Evolutionary conservation across 1,284 basidiomycete genomes (phyloP).

Genomic region (Lentinus polychrous): DNA sequence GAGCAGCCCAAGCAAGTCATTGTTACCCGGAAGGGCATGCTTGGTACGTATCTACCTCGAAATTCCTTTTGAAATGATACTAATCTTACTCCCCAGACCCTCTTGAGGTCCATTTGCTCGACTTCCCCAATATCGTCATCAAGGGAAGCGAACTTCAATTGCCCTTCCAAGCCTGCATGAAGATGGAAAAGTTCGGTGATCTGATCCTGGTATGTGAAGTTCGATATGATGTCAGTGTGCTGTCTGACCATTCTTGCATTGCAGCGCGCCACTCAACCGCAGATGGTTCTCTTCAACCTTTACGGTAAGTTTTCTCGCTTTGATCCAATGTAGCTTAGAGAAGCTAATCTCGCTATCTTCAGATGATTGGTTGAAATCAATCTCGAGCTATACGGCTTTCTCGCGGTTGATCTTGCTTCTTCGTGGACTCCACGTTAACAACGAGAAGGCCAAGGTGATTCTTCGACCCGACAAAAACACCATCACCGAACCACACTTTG

Average conservation of each 20-base stretch:
- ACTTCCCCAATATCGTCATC: conserved; percentile 99
- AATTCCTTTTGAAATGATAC: not conserved
- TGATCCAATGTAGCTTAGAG: not conserved
- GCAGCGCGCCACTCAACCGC: conserved; percentile 90
- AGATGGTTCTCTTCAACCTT: conserved; percentile 98
- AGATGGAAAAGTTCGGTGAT: conserved; percentile 99
- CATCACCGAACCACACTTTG: conserved; percentile 96
- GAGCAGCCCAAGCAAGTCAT: conserved; percentile 99
- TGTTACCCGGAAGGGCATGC: conserved; percentile 99
- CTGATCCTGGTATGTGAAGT: conserved; percentile 66
- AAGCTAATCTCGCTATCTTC: not conserved
- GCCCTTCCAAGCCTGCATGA: conserved; percentile 99
- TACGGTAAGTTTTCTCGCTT: conserved; percentile 53
- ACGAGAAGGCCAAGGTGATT: conserved; percentile 97
- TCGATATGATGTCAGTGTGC: not conserved
- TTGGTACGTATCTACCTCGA: conserved; percentile 45
- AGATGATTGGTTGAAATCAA: conserved; percentile 99
- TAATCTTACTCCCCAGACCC: conserved; percentile 78
- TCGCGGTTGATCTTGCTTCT: conserved; percentile 94
- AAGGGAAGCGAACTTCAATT: conserved; percentile 98
- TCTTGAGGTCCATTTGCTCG: conserved; percentile 95
- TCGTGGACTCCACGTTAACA: conserved; percentile 97
- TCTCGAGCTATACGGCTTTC: conserved; percentile 98
- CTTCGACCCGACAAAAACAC: conserved; percentile 91
- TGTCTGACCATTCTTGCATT: not conserved